These are phyloP conservation scores for Neoboletus brunneissimus DNA, from an alignment of 768 basidiomycete species.

Conservation along the genomic window DNA sequence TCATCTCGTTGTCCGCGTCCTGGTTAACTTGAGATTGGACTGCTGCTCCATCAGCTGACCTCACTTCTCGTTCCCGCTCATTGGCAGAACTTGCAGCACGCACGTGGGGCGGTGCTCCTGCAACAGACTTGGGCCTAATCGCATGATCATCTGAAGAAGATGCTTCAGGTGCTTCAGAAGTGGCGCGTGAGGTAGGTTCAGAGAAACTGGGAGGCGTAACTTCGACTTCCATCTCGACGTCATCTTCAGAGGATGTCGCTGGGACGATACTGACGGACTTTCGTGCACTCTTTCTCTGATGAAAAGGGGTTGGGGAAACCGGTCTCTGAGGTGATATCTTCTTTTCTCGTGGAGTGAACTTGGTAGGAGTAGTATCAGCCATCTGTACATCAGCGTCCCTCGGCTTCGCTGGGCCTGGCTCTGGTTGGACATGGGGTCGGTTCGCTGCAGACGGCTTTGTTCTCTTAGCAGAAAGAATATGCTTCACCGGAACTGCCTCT, in stretches of 20 bases:
- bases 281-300: background rate
- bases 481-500: background rate
- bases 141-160: background rate
- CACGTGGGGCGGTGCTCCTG: background rate
- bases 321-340: background rate
- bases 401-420: background rate
- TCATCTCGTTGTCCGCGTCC: background rate
- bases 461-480: background rate
- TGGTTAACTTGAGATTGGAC: constrained; percentile 1
- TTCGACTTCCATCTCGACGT: constrained; percentile 16
- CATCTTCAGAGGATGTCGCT: constrained; percentile 2
- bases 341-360: background rate
- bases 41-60: background rate
- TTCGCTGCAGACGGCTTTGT: background rate
- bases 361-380: background rate
- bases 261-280: background rate
- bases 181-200: background rate
- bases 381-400: constrained; percentile 7
- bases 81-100: background rate
- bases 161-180: background rate
- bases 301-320: background rate
- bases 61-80: background rate
- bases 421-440: background rate
- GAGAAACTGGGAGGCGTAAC: background rate
- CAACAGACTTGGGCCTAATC: background rate